phyloP scores from a whole-genome alignment of 805 yeast genomes.

The baker's yeast (Saccharomyces cerevisiae) region DNA sequence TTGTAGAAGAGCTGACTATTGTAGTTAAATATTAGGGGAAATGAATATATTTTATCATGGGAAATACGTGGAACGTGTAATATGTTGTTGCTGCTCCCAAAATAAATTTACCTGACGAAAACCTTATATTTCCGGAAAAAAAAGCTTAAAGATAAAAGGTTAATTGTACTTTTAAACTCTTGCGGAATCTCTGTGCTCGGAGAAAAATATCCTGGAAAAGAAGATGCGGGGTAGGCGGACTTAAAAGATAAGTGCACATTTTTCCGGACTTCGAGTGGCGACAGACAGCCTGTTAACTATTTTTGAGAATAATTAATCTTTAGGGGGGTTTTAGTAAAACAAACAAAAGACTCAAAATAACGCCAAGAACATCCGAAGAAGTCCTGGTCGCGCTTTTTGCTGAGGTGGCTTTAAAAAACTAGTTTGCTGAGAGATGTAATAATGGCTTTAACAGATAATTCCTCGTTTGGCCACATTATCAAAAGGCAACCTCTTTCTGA shows the following conservation, averaged over 20 bases:
- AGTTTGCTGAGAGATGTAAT: too few species aligned
- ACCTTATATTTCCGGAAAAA: not conserved
- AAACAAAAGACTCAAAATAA: too few species aligned
- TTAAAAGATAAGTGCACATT: too few species aligned
- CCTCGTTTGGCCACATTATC: too few species aligned
- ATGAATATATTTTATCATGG: too few species aligned
- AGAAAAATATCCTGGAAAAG: not conserved
- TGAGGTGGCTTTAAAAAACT: too few species aligned
- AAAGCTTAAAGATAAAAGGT: not conserved
- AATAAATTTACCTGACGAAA: not conserved
- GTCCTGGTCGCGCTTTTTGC: too few species aligned
- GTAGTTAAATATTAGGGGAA: too few species aligned
- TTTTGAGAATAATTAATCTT: not conserved
- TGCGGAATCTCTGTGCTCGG: not conserved
- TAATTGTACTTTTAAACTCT: not conserved
- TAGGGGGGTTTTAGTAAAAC: not conserved
- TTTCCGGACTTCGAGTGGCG: not conserved
- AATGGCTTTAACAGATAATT: too few species aligned
- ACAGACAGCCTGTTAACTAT: not conserved
- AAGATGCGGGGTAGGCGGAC: not conserved
- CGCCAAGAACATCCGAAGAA: not conserved
- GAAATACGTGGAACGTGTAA: not conserved
- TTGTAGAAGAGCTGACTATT: too few species aligned
- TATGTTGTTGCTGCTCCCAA: not conserved
- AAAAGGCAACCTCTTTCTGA: too few species aligned